Conservation (phyloP, 2,329 filamentous ascomycete species). For the Plenodomus lindquistii region DNA sequence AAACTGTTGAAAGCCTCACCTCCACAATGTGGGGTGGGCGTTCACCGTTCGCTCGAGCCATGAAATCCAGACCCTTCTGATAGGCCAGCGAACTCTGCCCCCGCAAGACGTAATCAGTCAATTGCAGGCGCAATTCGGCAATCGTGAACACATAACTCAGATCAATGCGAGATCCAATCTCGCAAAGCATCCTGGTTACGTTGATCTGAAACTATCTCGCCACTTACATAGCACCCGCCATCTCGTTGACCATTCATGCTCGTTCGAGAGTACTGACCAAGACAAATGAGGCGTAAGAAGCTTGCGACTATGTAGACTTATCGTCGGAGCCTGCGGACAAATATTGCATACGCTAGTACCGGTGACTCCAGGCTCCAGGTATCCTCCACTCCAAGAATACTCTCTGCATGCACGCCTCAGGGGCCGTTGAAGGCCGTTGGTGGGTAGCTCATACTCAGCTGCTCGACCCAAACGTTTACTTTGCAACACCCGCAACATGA, state of each 20-base stretch:
- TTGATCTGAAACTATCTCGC: too few species aligned
- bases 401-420: neutral
- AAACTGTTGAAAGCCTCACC: neutral
- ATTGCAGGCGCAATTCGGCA: too few species aligned
- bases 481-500: neutral
- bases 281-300: neutral
- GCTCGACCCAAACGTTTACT: neutral
- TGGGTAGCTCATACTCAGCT: too few species aligned
- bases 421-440: neutral
- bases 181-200: neutral
- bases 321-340: neutral
- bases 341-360: too few species aligned
- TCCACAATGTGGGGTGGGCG: neutral
- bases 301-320: neutral
- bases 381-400: neutral
- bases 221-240: too few species aligned
- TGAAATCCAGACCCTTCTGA: neutral
- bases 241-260: too few species aligned
- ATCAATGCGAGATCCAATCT: too few species aligned
- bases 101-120: too few species aligned
- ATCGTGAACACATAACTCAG: too few species aligned
- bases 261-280: too few species aligned
- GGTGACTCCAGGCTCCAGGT: too few species aligned
- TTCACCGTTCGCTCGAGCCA: neutral
- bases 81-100: neutral